phyloP scores from a whole-genome alignment of 257 asterid species.

The Paraleonurus japonicus region DNA sequence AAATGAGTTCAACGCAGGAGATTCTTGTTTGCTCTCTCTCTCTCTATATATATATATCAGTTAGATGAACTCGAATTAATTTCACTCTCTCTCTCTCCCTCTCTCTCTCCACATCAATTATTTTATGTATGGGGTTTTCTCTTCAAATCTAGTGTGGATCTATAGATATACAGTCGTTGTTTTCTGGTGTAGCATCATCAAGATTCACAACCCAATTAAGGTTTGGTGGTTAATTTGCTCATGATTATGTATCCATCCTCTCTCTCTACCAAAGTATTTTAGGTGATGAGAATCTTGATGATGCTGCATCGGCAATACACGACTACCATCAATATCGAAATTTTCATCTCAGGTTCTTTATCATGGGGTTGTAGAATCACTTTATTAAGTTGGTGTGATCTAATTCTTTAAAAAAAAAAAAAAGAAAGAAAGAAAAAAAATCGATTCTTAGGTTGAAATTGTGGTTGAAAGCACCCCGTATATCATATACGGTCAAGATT shows the following conservation, averaged over 20 bases:
- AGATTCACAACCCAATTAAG: slow-evolving; percentile 44
- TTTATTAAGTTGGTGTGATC: no score
- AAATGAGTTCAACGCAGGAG: slow-evolving; percentile 23
- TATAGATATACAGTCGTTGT: slow-evolving; percentile 36
- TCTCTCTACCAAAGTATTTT: neutral
- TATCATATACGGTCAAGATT: neutral
- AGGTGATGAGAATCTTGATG: slow-evolving; percentile 57
- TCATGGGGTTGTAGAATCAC: no score
- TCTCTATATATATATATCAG: neutral
- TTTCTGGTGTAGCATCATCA: slow-evolving; percentile 61
- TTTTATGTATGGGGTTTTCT: neutral
- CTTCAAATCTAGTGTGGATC: slow-evolving; percentile 34
- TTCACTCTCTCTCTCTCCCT: neutral
- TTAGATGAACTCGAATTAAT: no score
- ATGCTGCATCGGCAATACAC: slow-evolving; percentile 60
- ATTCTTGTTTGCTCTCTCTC: slow-evolving; percentile 11
- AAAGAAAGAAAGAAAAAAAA: no score
- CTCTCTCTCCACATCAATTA: neutral
- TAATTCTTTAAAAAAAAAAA: no score
- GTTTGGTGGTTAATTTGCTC: slow-evolving; percentile 8
- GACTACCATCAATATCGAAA: no score
- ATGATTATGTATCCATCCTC: no score
- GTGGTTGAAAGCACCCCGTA: no score
- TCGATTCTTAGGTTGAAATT: no score
- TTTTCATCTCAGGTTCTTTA: no score